phyloP scores from a whole-genome alignment of 768 basidiomycete genomes.

The Leccinum boreale region DNA sequence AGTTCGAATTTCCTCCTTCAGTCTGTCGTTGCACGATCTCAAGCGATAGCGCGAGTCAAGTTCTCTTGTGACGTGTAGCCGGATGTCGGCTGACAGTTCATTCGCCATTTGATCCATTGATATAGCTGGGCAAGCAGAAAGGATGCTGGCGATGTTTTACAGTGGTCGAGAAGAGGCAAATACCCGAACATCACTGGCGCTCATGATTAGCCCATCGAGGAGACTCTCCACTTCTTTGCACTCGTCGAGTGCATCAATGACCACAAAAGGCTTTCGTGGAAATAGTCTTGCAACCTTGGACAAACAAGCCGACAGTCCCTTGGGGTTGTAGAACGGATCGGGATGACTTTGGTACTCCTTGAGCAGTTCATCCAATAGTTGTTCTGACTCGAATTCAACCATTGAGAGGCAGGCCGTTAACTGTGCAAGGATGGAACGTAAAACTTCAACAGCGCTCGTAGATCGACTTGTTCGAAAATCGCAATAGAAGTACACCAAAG shows the following conservation, averaged over 20 bases:
- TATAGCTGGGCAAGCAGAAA: constrained; percentile 5
- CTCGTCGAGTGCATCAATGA: constrained; percentile 25
- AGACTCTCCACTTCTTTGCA: constrained; percentile 13
- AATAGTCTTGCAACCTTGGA: neutral
- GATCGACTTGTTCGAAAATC: constrained; percentile 14
- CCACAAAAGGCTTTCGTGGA: constrained; percentile 3
- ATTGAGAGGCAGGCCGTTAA: neutral
- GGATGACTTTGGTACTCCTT: neutral
- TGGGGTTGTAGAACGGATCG: neutral
- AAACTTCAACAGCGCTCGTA: constrained; percentile 11
- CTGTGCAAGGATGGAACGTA: constrained; percentile 22
- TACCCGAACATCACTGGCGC: neutral
- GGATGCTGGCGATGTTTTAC: neutral
- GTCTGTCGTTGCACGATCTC: neutral
- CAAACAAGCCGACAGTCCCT: constrained; percentile 1
- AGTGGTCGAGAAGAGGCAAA: constrained; percentile 12
- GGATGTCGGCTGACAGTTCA: constrained; percentile 9
- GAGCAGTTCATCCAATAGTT: constrained; percentile 4
- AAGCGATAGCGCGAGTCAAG: constrained; percentile 8
- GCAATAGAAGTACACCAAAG: constrained; percentile 21
- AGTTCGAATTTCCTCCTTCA: constrained; percentile 10
- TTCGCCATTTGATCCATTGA: constrained; percentile 6
- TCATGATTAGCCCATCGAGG: constrained; percentile 5
- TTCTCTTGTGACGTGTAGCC: constrained; percentile 4
- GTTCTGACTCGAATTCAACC: neutral